phyloP scores from a whole-genome alignment of 2,329 filamentous ascomycete genomes.

The Cytospora schulzeri region DNA sequence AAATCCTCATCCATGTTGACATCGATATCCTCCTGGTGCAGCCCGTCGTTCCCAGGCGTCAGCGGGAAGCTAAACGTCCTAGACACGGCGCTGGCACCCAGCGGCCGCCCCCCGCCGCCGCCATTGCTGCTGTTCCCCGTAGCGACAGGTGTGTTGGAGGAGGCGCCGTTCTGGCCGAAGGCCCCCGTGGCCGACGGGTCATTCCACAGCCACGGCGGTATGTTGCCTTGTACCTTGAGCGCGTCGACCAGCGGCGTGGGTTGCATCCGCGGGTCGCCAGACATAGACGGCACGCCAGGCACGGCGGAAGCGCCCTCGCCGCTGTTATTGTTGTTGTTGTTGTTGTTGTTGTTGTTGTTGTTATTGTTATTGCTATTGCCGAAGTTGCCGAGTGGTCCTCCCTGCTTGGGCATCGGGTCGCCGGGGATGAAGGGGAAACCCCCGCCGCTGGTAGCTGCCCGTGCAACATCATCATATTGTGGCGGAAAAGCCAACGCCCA shows the following conservation, averaged over 20 bases:
- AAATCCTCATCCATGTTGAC: slow-evolving; percentile 42
- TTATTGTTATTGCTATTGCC: background rate
- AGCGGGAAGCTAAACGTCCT: slow-evolving; percentile 27
- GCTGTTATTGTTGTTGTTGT: no score
- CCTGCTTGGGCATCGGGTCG: slow-evolving; percentile 30
- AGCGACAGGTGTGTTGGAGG: slow-evolving; percentile 6
- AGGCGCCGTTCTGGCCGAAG: background rate
- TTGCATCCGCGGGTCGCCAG: slow-evolving; percentile 17
- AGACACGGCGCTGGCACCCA: slow-evolving; percentile 12
- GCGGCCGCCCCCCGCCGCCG: slow-evolving; percentile 1
- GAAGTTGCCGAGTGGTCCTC: slow-evolving; percentile 24
- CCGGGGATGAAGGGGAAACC: slow-evolving; percentile 22
- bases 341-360: no score
- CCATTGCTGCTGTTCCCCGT: background rate
- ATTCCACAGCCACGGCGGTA: slow-evolving; percentile 59
- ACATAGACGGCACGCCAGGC: background rate
- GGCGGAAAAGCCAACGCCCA: slow-evolving; percentile 33
- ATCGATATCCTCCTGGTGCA: slow-evolving; percentile 36
- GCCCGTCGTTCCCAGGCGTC: slow-evolving; percentile 9
- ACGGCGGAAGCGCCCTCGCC: slow-evolving; percentile 2
- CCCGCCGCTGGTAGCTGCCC: slow-evolving; percentile 7
- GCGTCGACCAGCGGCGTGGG: slow-evolving; percentile 40
- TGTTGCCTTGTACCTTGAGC: slow-evolving; percentile 46
- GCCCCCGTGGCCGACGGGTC: slow-evolving; percentile 33
- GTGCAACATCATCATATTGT: slow-evolving; percentile 25